These are phyloP conservation scores for Vitellaria paradoxa DNA, from an alignment of 179 eudicot genomes.

Conservation along the genomic window DNA sequence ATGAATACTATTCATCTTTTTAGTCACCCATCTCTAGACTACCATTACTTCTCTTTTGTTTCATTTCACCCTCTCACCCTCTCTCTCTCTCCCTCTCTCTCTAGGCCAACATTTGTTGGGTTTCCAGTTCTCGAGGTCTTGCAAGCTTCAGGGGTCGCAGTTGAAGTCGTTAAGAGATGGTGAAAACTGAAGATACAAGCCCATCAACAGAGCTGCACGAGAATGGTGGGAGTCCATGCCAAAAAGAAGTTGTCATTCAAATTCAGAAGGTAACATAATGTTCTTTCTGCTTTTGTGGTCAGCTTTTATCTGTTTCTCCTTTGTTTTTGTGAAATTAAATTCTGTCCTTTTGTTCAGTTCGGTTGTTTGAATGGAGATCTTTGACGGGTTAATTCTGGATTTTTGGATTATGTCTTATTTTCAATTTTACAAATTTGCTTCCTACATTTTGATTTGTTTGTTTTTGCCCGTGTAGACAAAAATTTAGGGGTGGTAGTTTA, in stretches of 20 bases:
- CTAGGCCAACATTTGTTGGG: not conserved
- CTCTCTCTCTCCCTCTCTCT: constrained; percentile 1
- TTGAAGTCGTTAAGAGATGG: constrained; percentile 19
- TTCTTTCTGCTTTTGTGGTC: not conserved
- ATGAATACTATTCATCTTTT: not conserved
- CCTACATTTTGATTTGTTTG: not conserved
- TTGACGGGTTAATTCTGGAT: not conserved
- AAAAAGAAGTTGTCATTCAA: constrained; percentile 25
- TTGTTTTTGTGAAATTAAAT: not conserved
- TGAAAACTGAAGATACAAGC: constrained; percentile 15
- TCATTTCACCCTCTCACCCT: not conserved
- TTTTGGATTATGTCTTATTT: not conserved
- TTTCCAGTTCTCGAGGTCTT: constrained; percentile 5
- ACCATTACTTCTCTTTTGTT: not conserved
- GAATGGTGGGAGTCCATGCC: constrained; percentile 14
- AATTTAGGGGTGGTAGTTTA: too few species aligned
- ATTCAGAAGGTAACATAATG: constrained; percentile 21
- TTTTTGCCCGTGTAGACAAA: not conserved
- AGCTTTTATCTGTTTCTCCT: constrained; percentile 2
- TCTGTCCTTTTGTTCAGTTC: not conserved
- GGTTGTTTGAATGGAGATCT: not conserved
- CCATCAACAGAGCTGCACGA: constrained; percentile 20
- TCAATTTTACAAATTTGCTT: not conserved
- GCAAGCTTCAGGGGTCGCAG: not conserved
- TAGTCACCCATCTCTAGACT: constrained; percentile 13